Evolutionary conservation across 208 protist species (phyloP).

Genomic region (Crithidia expoeki): DNA sequence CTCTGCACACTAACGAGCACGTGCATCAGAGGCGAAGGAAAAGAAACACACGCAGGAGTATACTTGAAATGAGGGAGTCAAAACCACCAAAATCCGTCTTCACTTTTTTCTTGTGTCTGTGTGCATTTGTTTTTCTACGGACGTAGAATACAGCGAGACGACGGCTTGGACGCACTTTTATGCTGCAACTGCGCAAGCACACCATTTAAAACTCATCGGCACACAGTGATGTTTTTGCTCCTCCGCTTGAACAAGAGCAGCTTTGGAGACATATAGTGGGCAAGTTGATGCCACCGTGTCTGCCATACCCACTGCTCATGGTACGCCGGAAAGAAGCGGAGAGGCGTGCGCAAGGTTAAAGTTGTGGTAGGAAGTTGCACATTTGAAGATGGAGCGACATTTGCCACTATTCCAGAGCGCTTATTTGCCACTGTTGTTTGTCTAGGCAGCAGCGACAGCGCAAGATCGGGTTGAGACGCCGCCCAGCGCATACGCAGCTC

Average conservation of each 20-base stretch:
- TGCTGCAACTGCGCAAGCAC: too few species aligned
- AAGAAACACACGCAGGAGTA: slow-evolving; percentile 4
- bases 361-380: neutral
- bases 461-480: neutral
- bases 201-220: neutral
- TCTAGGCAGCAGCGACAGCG: neutral
- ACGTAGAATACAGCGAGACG: neutral
- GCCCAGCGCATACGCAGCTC: slow-evolving; percentile 12
- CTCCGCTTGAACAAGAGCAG: neutral
- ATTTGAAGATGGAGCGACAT: too few species aligned
- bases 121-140: too few species aligned
- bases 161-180: too few species aligned
- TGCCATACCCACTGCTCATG: slow-evolving; percentile 29
- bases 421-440: too few species aligned
- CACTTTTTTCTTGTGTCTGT: too few species aligned
- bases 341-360: neutral
- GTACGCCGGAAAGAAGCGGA: slow-evolving; percentile 24
- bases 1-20: neutral
- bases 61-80: too few species aligned
- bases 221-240: neutral
- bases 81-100: too few species aligned
- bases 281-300: slow-evolving; percentile 14
- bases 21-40: neutral
- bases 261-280: neutral
- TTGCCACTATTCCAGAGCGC: too few species aligned